Percentiles rank a stretch among this genome's conserved stretches.
Evolutionary conservation across 345 rosid species (phyloP).

Genomic region (Eucalyptus erythrocorys): DNA sequence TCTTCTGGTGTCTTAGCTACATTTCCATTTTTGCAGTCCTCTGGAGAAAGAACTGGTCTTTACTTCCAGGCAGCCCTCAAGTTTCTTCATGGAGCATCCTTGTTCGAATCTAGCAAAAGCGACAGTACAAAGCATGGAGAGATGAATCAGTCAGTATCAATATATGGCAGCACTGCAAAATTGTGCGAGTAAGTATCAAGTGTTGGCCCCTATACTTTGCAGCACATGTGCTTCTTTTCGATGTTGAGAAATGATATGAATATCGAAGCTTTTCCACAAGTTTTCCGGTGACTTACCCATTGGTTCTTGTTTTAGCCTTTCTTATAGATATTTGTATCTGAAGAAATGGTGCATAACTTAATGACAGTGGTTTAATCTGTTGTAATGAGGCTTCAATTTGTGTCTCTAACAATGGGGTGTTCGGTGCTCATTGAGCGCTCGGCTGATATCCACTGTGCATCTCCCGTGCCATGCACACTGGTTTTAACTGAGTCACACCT

Average conservation of each 20-base stretch:
- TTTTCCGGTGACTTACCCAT: neutral
- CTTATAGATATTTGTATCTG: neutral
- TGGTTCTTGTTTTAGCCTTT: neutral
- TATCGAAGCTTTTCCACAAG: neutral
- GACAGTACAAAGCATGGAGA: constrained; percentile 68
- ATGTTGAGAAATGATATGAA: neutral
- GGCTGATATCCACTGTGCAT: neutral
- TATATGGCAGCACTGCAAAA: constrained; percentile 80
- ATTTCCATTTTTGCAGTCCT: constrained; percentile 28
- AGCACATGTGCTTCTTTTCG: neutral
- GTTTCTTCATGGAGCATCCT: constrained; percentile 82
- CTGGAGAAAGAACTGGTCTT: constrained; percentile 66
- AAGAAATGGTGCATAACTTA: neutral
- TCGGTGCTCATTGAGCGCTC: neutral
- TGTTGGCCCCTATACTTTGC: neutral
- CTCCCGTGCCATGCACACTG: neutral
- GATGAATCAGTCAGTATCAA: constrained; percentile 44
- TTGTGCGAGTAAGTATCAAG: constrained; percentile 80
- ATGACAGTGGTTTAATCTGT: neutral
- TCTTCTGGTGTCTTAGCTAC: neutral
- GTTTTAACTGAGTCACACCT: neutral
- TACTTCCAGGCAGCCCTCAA: constrained; percentile 96
- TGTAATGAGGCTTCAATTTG: neutral
- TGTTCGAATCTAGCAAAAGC: constrained; percentile 55
- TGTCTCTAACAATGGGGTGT: neutral